These are phyloP conservation scores for Trametes punicea DNA, from an alignment of 768 basidiomycete genomes.

Conservation along the genomic window DNA sequence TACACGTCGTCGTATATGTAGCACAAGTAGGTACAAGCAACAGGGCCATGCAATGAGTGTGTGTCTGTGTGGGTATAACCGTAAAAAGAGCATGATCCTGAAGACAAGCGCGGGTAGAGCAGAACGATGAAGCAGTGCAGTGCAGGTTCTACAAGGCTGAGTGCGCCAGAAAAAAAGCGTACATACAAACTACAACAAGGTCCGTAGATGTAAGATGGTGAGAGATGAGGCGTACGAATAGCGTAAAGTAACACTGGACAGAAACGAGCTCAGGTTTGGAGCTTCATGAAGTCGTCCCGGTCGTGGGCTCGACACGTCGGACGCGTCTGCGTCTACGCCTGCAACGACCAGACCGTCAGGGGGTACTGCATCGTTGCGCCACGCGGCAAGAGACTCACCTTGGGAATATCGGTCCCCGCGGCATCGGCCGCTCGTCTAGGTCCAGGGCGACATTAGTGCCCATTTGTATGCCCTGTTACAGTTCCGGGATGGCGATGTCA, in stretches of 20 bases:
- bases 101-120: background rate
- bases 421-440: slow-evolving; percentile 89
- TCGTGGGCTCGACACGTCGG: slow-evolving; percentile 1
- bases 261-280: background rate
- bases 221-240: background rate
- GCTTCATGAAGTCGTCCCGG: background rate
- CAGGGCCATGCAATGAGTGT: background rate
- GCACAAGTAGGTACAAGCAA: background rate
- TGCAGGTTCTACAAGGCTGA: background rate
- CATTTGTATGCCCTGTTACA: slow-evolving; percentile 79
- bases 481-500: too few species aligned
- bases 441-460: slow-evolving; percentile 91
- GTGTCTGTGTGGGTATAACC: slow-evolving; percentile 8
- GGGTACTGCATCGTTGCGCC: too few species aligned
- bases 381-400: slow-evolving; percentile 45
- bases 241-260: too few species aligned
- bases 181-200: background rate
- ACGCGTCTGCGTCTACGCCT: slow-evolving; percentile 15
- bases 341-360: background rate
- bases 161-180: background rate
- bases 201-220: background rate
- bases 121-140: background rate
- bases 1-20: slow-evolving; percentile 8
- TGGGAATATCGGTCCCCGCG: slow-evolving; percentile 82
- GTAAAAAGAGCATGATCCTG: background rate